These are phyloP conservation scores for Parafenestella ontariensis DNA, from an alignment of 2,329 filamentous ascomycete species.

Conservation along the genomic window DNA sequence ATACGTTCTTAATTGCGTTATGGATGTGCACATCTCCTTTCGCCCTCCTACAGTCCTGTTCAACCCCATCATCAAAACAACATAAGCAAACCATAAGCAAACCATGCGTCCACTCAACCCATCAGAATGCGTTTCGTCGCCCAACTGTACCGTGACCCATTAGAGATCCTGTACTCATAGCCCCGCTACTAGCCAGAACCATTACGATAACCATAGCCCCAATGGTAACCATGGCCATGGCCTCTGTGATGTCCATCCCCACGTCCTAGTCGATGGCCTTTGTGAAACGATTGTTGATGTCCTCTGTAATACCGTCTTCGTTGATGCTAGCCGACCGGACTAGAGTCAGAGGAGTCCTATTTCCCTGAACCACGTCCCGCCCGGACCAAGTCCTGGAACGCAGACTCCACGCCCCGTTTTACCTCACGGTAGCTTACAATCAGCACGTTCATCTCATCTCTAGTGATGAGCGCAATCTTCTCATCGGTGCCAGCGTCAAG, in stretches of 20 bases:
- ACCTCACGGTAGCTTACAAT: conserved; percentile 91
- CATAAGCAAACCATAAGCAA: not conserved
- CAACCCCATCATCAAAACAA: not conserved
- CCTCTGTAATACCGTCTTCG: not conserved
- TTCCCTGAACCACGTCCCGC: conserved; percentile 41
- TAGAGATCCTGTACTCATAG: no score
- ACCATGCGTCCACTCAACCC: not conserved
- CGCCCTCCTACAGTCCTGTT: not conserved
- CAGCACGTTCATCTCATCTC: conserved; percentile 89
- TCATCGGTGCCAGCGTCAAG: conserved; percentile 90
- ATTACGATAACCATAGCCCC: not conserved
- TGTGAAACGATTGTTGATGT: not conserved
- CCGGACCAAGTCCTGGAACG: conserved; percentile 63
- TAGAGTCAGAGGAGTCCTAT: conserved; percentile 26
- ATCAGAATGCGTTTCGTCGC: not conserved
- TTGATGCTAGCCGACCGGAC: conserved; percentile 14
- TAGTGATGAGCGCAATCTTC: conserved; percentile 81
- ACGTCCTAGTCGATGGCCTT: not conserved
- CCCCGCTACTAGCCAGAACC: no score
- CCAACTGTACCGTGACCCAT: no score
- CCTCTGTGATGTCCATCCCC: not conserved
- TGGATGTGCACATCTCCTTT: conserved; percentile 1
- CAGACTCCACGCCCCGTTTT: conserved; percentile 68
- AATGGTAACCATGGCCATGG: not conserved
- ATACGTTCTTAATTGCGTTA: conserved; percentile 4